Base-by-base conservation (phyloP, 305 asterid species). In the Solanum hybrid region DNA sequence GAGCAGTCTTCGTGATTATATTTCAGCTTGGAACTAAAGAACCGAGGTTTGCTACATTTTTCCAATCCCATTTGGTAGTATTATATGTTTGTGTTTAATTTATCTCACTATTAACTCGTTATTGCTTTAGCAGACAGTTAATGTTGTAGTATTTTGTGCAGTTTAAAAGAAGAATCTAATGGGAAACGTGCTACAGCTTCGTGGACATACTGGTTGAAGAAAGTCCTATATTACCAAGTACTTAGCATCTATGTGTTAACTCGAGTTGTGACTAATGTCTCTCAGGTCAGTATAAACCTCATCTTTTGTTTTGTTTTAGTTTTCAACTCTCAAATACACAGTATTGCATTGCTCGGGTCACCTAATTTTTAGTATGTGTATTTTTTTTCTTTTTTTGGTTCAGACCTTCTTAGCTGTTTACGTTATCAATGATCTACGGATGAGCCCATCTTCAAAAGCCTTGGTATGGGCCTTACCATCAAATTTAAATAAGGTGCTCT, bases 321-420 rank as follows among this genome's bases (percentile, higher is more conserved):
- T 60, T 60, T 27, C 9, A 22, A 78, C 51, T 6, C 13, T 76
- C 40, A 32, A 76, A 35, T 35, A 35, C 45, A 22, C 27, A 19
- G 45, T 78, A 78, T 9, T 35, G 29, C 40, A 22, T 29, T 13
- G 14, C 76, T 38, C 15, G 32, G 15, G 60, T 69, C 24, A 8
- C 60, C 34, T 37, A 75, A 51, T 12, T 40, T 10, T 6, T 37
- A 66, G 22, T 34, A 22, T 69, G 36, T 72, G 13, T 22, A 78
- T n/a, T n/a, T n/a, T n/a, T 64, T 4, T 66, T n/a, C 5, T 10
- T 66, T 66, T 40, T 69, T 73, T 73, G 88, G 64, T 36, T 86
- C 94, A 96, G 97, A 92, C 98, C 45, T 93, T 94, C 91, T 96
- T 96, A 89, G 98, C 98, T 22, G 95, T 96, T 92, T 96, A 93